Base-by-base conservation (phyloP, 106 monocot species). In the Alisma plantagoaquatica region DNA sequence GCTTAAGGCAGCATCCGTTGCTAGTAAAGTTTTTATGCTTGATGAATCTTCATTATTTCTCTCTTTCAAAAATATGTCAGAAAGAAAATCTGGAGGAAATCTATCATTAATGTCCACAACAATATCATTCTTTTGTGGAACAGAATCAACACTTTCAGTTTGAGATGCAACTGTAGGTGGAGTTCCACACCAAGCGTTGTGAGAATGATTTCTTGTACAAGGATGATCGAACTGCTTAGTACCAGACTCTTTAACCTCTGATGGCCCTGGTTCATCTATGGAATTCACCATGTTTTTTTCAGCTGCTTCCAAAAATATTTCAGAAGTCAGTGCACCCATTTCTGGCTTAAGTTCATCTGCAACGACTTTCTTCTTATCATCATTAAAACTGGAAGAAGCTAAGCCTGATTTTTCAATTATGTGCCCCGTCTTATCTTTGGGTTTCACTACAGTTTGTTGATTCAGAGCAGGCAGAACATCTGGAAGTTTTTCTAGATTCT, bases 61-160 rank as follows among this genome's bases (percentile, higher is more conserved):
- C 41, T 79, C 79, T 33, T 81, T 78, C 1, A 66, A 61, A 59
- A 98, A 98, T 50, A 98, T 70, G 67, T 98, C 89, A 66, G 89
- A 81, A 3, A 98, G 81, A 22, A 98, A 54, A 62, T 78, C 70
- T 50, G 51, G 84, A 41, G 94, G 84, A 51, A 88, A 84, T 17
- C 77, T 62, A 62, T 96, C 94, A 65, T 78, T 80, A 27, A 78
- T 84, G 41, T 84, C 78, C 62, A 69, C 75, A 38, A 57, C 43
- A 49, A 79, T 72, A 62, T 78, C 82, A 43, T 50, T 69, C 43
- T 31, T 51, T 38, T 56, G 58, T 51, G 49, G 43, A 10, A 33
- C 19, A 46, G 60, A 24, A 33, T 66, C 57, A 57, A 46, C 33
- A 32, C 53, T 41, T 59, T 73, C 82, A 31, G 53, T 56, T 27